Percentiles rank a stretch among this genome's conserved stretches.
Evolutionary conservation across 129 eudicot genomes (phyloP).

Genomic region (Logfia minima): DNA sequence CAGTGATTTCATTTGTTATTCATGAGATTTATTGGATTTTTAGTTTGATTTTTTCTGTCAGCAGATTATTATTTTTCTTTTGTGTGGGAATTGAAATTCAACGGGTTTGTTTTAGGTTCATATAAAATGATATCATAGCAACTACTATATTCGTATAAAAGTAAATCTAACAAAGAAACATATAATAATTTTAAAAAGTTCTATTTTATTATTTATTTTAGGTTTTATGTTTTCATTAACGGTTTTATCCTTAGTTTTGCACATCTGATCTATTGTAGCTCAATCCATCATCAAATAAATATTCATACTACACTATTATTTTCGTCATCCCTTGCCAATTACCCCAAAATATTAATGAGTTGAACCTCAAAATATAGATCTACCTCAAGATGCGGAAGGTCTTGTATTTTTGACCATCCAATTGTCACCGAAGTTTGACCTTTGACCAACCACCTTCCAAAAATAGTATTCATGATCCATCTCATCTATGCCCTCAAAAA

Average conservation of each 20-base stretch:
- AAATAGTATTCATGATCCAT: constrained; percentile 27
- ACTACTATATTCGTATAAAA: background rate
- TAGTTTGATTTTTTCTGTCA: background rate
- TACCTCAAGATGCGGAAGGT: constrained; percentile 9
- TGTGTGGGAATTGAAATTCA: background rate
- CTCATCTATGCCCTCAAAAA: constrained; percentile 19
- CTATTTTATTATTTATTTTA: too few species aligned
- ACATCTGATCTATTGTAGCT: too few species aligned
- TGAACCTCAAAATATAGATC: constrained; percentile 13
- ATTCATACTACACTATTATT: background rate
- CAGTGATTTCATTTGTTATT: constrained; percentile 24
- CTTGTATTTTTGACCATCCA: constrained; percentile 5
- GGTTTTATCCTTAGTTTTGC: too few species aligned
- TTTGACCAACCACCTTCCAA: constrained; percentile 25
- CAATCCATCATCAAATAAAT: too few species aligned
- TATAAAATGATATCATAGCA: background rate
- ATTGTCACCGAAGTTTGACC: constrained; percentile 12
- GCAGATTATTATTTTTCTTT: background rate
- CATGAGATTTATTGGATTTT: constrained; percentile 6
- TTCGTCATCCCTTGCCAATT: background rate
- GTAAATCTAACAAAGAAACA: too few species aligned
- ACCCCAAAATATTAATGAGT: background rate
- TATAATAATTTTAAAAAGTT: too few species aligned
- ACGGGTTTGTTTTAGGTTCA: background rate
- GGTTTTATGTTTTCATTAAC: background rate